Evolutionary conservation across 257 asterid genomes (phyloP).

Genomic region (Plantago major): DNA sequence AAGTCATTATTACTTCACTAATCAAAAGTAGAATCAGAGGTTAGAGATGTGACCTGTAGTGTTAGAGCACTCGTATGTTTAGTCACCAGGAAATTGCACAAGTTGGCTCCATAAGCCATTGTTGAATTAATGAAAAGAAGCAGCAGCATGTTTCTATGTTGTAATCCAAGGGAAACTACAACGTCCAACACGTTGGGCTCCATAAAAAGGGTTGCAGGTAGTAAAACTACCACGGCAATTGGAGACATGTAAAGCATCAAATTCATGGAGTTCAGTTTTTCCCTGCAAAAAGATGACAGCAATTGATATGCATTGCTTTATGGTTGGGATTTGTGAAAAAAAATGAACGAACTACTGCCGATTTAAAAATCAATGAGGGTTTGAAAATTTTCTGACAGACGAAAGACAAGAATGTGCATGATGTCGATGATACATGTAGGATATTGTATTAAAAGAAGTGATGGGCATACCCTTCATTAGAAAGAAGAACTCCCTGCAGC

Average conservation of each 20-base stretch:
- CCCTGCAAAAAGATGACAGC: constrained; percentile 46
- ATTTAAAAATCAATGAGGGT: no score
- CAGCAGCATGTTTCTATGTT: constrained; percentile 60
- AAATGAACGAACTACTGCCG: no score
- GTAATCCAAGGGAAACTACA: constrained; percentile 48
- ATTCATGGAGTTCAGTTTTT: constrained; percentile 94
- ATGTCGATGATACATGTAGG: no score
- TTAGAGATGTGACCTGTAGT: constrained; percentile 62
- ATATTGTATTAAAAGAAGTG: no score
- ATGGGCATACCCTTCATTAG: constrained; percentile 67
- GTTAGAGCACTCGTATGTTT: constrained; percentile 92
- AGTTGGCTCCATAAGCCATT: constrained; percentile 87
- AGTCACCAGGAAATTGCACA: constrained; percentile 89
- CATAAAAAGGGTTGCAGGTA: constrained; percentile 72
- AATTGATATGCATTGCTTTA: no score
- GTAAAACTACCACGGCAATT: constrained; percentile 67
- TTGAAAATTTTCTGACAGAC: no score
- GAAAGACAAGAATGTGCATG: no score
- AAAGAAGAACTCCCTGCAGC: constrained; percentile 90
- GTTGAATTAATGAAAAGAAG: constrained; percentile 69
- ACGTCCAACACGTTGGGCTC: constrained; percentile 71
- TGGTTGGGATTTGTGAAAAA: no score
- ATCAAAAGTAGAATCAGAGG: constrained; percentile 6
- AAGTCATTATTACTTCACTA: background rate
- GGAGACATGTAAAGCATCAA: constrained; percentile 97